Percentiles rank a stretch among this genome's conserved stretches.
Evolutionary conservation across 176 grass and related monocot species (phyloP).

Genomic region (Aegilops longissima): DNA sequence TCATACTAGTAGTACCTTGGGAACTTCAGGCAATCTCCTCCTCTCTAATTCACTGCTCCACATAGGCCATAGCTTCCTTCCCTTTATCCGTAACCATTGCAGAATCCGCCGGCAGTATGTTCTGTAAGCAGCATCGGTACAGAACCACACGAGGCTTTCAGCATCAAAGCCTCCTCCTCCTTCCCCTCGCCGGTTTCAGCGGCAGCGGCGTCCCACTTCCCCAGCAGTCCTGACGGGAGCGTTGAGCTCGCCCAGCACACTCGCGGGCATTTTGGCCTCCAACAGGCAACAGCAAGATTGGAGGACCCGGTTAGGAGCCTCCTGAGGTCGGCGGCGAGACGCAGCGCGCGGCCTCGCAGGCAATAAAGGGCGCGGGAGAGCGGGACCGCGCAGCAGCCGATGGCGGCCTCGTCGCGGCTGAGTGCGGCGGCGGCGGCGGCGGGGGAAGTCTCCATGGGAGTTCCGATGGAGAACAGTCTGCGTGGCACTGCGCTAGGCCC

Average conservation of each 20-base stretch:
- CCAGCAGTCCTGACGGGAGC: constrained; percentile 46
- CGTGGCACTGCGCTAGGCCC: too few relatives aligned
- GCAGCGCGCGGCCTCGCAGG: constrained; percentile 65
- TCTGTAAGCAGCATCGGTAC: too few relatives aligned
- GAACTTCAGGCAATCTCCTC: too few relatives aligned
- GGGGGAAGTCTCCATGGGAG: too few relatives aligned
- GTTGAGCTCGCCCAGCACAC: constrained; percentile 63
- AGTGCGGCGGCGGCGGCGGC: too few relatives aligned
- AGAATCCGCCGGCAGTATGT: too few relatives aligned
- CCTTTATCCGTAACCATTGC: too few relatives aligned
- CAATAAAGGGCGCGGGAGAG: constrained; percentile 63
- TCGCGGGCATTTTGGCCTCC: constrained; percentile 46
- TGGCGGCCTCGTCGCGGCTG: too few relatives aligned
- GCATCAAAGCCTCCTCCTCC: constrained; percentile 16
- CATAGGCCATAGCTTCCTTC: too few relatives aligned
- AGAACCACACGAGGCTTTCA: constrained; percentile 36
- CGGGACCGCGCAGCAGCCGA: neutral
- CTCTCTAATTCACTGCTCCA: too few relatives aligned
- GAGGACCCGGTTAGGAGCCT: constrained; percentile 71
- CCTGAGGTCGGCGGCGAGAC: constrained; percentile 72
- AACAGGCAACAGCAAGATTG: constrained; percentile 45
- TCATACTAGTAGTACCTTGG: too few relatives aligned
- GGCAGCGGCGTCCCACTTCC: constrained; percentile 15
- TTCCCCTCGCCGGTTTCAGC: constrained; percentile 42
- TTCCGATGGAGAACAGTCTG: too few relatives aligned